Conservation (phyloP, 352 stramenopile genomes). For the Phytophthora gonapodyides region DNA sequence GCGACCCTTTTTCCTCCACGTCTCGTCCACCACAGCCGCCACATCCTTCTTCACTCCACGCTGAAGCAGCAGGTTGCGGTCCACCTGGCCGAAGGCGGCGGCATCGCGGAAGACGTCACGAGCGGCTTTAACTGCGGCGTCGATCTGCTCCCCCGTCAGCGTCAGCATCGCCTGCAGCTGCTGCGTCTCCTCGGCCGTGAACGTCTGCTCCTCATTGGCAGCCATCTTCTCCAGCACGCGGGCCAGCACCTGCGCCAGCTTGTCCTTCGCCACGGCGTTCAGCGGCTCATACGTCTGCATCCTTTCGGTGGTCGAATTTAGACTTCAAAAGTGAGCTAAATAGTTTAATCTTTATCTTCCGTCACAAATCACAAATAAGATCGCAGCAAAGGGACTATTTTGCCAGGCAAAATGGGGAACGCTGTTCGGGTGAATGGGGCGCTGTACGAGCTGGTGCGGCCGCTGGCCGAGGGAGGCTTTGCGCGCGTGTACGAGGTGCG, state of each 20-base stretch:
- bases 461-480: slow-evolving; percentile 75
- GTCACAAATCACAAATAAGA: slow-evolving; percentile 1
- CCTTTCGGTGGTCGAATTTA: too few species aligned
- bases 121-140: slow-evolving; percentile 36
- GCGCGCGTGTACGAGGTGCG: slow-evolving; percentile 65
- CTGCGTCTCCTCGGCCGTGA: slow-evolving; percentile 47
- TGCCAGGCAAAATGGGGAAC: slow-evolving; percentile 55
- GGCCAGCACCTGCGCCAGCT: slow-evolving; percentile 52
- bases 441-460: slow-evolving; percentile 53
- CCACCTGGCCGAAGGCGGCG: slow-evolving; percentile 44
- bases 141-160: slow-evolving; percentile 46
- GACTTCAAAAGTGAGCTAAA: too few species aligned
- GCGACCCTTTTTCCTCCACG: slow-evolving; percentile 65
- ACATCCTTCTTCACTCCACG: slow-evolving; percentile 35
- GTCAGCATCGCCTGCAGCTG: slow-evolving; percentile 53
- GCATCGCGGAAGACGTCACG: slow-evolving; percentile 50
- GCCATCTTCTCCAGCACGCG: slow-evolving; percentile 64
- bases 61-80: slow-evolving; percentile 32
- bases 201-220: slow-evolving; percentile 40
- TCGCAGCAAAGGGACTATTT: neutral
- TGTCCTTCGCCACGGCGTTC: slow-evolving; percentile 54
- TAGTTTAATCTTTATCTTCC: too few species aligned
- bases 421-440: slow-evolving; percentile 60
- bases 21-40: slow-evolving; percentile 44
- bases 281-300: slow-evolving; percentile 28